phyloP scores from a whole-genome alignment of 257 asterid genomes.

The Solanum paucissectum region DNA sequence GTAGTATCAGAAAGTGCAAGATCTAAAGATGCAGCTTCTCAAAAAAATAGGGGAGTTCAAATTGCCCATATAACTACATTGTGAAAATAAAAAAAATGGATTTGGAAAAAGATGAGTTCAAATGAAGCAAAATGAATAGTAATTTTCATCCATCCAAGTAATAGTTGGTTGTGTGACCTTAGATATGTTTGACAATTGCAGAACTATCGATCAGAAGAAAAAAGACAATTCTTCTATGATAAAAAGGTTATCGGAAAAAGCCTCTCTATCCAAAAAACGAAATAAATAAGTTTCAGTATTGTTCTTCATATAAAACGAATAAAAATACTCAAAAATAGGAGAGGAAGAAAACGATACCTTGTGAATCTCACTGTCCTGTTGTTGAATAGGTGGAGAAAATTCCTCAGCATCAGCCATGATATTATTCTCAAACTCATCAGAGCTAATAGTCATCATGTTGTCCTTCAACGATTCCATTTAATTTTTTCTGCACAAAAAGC shows the following conservation, averaged over 20 bases:
- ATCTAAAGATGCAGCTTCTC: background rate
- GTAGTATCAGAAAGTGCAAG: background rate
- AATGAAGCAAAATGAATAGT: background rate
- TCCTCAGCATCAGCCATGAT: background rate
- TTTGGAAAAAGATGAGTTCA: background rate
- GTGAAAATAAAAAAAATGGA: background rate
- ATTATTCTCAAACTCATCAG: background rate
- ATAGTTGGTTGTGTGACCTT: background rate
- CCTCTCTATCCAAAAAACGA: background rate
- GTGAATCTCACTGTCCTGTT: background rate
- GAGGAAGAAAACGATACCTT: background rate
- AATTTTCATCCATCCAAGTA: background rate
- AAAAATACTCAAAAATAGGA: background rate
- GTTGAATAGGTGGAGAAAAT: background rate
- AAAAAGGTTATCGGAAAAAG: background rate
- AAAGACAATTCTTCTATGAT: background rate
- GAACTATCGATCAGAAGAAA: background rate
- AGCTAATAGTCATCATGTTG: background rate
- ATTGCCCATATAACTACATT: background rate
- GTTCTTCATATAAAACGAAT: background rate
- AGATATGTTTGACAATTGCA: background rate
- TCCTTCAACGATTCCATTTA: background rate
- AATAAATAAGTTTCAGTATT: background rate
- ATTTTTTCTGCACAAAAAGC: background rate
- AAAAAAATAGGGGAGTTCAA: background rate